Evolutionary conservation across 1,139 yeast genomes (phyloP), one percentile per base, ranked within the genome.

Genomic region (Kurtzmaniella natalensis): DNA sequence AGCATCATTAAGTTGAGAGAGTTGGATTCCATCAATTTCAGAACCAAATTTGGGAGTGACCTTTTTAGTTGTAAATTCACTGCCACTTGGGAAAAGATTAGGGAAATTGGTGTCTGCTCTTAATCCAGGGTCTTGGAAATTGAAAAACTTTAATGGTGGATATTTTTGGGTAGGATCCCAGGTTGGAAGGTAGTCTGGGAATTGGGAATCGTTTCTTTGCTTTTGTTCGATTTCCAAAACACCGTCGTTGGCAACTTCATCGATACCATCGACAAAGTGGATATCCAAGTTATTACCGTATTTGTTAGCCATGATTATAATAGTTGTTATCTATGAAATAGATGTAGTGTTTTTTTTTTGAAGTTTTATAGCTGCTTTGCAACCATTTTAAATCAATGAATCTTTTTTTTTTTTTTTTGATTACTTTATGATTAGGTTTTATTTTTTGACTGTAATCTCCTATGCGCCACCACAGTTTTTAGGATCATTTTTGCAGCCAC

Each of bases 31-130:
- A 15, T 49, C 51, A 25, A 81, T 60, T 51, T 76, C 85, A 18
- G 81, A 65, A 11, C 89, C 89, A 36, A 82, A 61, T 52, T 76
- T 78, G 32, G 88, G 89, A 5, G 83, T 70, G 40, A 78, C 49
- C 25, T 56, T 56, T 45, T 61, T 65, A 18, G 55, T 45, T 25
- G 55, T 59, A 27, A 51, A 46, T 7, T 51, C 42, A n/a, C 55
- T 58, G 30, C 40, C 53, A 31, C 55, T 50, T 7, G 72, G 68
- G 41, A 78, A 69, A 41, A 81, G 64, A 44, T 69, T 70, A 26
- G 70, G 65, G 40, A 75, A 68, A 1, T 59, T 49, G n/a, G 74
- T 70, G 47, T 79, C 83, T 9, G 81, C 87, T 39, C 64, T 60
- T 23, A 61, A 50, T 3, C 79, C 85, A 23, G 77, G 73, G 43